A percentile compares a stretch with the other conserved stretches of the same genome.
These are phyloP conservation scores for Dysphania ambrosioides DNA, from an alignment of 148 eudicot genomes.

Conservation along the genomic window DNA sequence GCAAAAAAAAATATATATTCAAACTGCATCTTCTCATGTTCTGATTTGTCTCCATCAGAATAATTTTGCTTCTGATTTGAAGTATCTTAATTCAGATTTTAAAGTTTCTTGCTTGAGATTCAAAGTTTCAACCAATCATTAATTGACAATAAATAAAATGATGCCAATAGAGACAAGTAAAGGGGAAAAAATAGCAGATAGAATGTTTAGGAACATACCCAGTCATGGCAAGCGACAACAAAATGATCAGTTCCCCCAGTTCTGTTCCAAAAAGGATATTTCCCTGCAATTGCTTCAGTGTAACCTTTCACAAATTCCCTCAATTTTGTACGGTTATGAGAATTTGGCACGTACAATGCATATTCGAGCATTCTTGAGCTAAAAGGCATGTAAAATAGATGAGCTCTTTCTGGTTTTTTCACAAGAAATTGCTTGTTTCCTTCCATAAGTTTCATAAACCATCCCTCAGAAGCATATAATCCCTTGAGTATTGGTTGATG, in stretches of 20 bases:
- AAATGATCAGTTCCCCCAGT: constrained; percentile 91
- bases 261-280: constrained; percentile 82
- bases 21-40: not conserved
- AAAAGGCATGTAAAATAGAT: constrained; percentile 85
- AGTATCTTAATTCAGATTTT: too few relatives aligned
- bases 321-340: constrained; percentile 60
- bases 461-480: constrained; percentile 90
- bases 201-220: constrained; percentile 46
- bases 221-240: constrained; percentile 91
- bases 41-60: too few relatives aligned
- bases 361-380: constrained; percentile 70
- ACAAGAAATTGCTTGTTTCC: constrained; percentile 58
- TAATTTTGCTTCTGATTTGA: not conserved
- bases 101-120: too few relatives aligned
- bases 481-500: constrained; percentile 90
- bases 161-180: not conserved
- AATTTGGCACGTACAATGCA: constrained; percentile 51
- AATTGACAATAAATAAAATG: not conserved
- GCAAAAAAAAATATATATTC: not conserved
- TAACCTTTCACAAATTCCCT: constrained; percentile 56
- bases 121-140: not conserved
- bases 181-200: not conserved
- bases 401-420: constrained; percentile 69
- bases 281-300: constrained; percentile 57
- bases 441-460: constrained; percentile 97